phyloP scores from a whole-genome alignment of 306 rosid species.

The Medicago ruthenica region DNA sequence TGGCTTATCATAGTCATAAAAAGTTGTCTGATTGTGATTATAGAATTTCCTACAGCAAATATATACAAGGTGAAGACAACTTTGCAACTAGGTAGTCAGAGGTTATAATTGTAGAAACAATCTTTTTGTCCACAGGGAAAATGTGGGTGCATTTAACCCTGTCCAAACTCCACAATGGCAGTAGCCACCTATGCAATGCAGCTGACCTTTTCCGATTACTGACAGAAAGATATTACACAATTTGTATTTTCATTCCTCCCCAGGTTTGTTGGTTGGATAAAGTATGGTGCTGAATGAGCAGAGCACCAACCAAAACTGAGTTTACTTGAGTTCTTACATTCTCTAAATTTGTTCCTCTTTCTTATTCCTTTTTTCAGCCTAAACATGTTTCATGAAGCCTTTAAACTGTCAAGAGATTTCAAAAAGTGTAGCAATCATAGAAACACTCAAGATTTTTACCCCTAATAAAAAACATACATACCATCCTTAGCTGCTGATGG shows the following conservation, averaged over 20 bases:
- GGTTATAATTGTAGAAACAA: not conserved
- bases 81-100: not conserved
- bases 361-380: not conserved
- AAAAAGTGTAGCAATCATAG: constrained; percentile 5
- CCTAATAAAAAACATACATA: constrained; percentile 41
- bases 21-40: not conserved
- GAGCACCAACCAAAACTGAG: not conserved
- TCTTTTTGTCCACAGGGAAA: not conserved
- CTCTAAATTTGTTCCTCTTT: not conserved
- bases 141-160: not conserved
- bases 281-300: not conserved
- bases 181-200: not conserved
- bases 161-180: not conserved
- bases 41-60: not conserved
- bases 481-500: constrained; percentile 72
- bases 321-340: not conserved
- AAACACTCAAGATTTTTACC: not conserved
- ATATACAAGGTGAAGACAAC: not conserved
- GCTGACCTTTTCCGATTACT: not conserved
- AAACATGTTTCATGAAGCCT: not conserved
- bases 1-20: not conserved
- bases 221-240: not conserved
- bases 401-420: not conserved
- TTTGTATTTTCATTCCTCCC: not conserved
- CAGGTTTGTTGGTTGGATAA: not conserved